Evolutionary conservation across 2,329 filamentous ascomycete species (phyloP).

Genomic region (Chrysosporium keratinophilum): DNA sequence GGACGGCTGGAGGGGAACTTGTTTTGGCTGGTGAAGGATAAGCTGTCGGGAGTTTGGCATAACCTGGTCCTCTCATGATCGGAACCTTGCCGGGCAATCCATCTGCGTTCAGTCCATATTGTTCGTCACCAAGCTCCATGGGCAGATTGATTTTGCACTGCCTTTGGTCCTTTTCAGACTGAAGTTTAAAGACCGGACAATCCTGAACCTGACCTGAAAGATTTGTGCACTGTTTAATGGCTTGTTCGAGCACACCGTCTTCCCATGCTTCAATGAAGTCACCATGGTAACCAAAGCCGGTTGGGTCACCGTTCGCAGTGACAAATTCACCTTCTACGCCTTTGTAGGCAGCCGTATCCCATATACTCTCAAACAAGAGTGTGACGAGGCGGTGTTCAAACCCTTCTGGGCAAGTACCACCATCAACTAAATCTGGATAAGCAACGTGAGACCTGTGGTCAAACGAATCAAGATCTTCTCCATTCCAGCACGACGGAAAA

Average conservation of each 20-base stretch:
- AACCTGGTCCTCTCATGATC: conserved; percentile 39
- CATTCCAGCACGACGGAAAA: conserved; percentile 87
- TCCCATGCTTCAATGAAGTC: conserved; percentile 79
- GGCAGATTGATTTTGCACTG: conserved; percentile 52
- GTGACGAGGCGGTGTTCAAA: conserved; percentile 60
- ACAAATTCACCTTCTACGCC: conserved; percentile 59
- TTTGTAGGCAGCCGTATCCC: conserved; percentile 57
- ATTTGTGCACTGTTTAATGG: conserved; percentile 67
- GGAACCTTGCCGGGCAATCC: conserved; percentile 56
- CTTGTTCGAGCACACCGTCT: conserved; percentile 54
- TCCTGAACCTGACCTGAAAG: conserved; percentile 57
- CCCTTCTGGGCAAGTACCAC: conserved; percentile 61
- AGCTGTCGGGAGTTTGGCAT: conserved; percentile 13
- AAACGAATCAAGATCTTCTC: conserved; percentile 46
- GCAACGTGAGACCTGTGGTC: conserved; percentile 59
- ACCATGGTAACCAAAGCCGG: conserved; percentile 64
- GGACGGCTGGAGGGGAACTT: not conserved
- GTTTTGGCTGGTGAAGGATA: not conserved
- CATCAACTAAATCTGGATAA: conserved; percentile 67
- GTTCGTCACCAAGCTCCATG: conserved; percentile 49
- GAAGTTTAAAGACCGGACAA: conserved; percentile 64
- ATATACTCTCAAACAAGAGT: conserved; percentile 80
- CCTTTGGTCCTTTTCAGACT: conserved; percentile 44
- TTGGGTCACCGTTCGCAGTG: conserved; percentile 66
- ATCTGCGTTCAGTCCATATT: conserved; percentile 43